Base-by-base conservation (phyloP, 2,329 filamentous ascomycete genomes). In the Cryphonectria naterciae region DNA sequence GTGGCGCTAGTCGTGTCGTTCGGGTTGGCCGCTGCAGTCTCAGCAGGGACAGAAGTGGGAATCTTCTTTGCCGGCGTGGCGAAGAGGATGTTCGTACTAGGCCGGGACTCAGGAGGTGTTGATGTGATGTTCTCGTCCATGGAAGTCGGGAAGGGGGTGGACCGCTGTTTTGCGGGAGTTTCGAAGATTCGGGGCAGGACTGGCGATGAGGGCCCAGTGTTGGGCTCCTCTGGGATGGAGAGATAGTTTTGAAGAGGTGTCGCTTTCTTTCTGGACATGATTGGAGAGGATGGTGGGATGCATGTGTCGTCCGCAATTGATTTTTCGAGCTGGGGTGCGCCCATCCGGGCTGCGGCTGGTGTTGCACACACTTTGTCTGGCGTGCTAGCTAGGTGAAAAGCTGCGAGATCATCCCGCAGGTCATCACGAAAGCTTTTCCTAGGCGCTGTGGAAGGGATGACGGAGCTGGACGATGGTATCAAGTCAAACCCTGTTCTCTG, bases 371-470 rank as follows among this genome's bases (percentile, higher is more conserved):
- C 60, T 7, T 73, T 74, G 22, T 70, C 65, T 10, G 74, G 75
- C 17, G 74, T 77, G 46, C 72, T 73, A 4, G 63, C 70, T 19
- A 77, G 70, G 1, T 72, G 64, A 8, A 73, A 75, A n/a, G 75
- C 66, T 64, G 67, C 37, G 35, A 73, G 68, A 17, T 60, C 65
- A 56, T 68, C 66, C 11, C 63, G 54, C 10, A 70, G 61, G 52
- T 69, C 66, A 49, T 69, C 65, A 17, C 64, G 60, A 17, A 69
- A 60, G 49, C 37, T 61, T 32, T 68, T 63, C 25, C 70, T 73
- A 58, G 70, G 70, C 61, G 75, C 76, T 8, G 78, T 78, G 5
- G 75, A 73, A 7, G 77, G 77, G 19, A 78, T 71, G 32, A 78
- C 66, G 71, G 75, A 70, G 61, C 75, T 75, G 68, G 78, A 75